These are phyloP conservation scores for Pythium periplocum DNA, from an alignment of 352 stramenopile genomes.

Conservation along the genomic window DNA sequence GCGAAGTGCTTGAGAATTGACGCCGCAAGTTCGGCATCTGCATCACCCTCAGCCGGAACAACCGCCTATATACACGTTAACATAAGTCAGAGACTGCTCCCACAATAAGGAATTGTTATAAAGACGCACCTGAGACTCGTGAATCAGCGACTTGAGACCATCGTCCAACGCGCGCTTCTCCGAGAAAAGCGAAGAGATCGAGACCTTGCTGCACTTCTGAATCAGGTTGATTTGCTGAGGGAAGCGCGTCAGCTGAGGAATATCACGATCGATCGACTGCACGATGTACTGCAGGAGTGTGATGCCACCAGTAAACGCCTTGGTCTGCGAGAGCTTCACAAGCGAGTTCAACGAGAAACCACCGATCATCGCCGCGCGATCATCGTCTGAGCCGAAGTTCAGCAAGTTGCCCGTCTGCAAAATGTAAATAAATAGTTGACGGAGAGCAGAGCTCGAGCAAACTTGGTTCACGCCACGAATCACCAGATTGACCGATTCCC, in stretches of 20 bases:
- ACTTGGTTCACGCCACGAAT: constrained; percentile 76
- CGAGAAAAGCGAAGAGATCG: constrained; percentile 48
- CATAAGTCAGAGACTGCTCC: no score
- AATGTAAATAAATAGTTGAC: constrained; percentile 86
- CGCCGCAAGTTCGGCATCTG: constrained; percentile 28
- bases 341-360: constrained; percentile 76
- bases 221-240: constrained; percentile 76
- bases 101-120: no score
- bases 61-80: constrained; percentile 11
- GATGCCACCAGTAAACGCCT: constrained; percentile 75
- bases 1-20: constrained; percentile 57
- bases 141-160: constrained; percentile 45
- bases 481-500: constrained; percentile 70
- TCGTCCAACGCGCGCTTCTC: constrained; percentile 73
- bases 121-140: constrained; percentile 34
- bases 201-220: constrained; percentile 66
- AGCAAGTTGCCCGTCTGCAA: constrained; percentile 72
- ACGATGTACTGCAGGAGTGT: constrained; percentile 86
- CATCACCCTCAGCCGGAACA: constrained; percentile 12
- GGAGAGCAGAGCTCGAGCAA: constrained; percentile 62
- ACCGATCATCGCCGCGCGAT: constrained; percentile 31
- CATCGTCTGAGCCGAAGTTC: constrained; percentile 63
- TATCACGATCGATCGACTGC: constrained; percentile 77
- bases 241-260: constrained; percentile 66
- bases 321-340: constrained; percentile 84